These are phyloP conservation scores for Auriculariales sp. DNA, from an alignment of 768 basidiomycete genomes.

Conservation along the genomic window DNA sequence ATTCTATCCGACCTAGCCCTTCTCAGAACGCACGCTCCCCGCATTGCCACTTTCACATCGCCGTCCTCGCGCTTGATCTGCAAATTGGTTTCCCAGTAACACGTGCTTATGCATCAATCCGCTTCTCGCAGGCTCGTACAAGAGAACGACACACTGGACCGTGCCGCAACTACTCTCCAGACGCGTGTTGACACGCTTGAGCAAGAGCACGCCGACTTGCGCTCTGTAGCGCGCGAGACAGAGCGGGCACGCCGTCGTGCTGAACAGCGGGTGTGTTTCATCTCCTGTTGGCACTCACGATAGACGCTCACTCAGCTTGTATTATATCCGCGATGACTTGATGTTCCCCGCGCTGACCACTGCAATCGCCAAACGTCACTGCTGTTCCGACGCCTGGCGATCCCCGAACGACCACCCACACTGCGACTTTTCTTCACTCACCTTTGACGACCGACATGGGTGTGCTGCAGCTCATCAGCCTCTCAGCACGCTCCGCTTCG, in stretches of 20 bases:
- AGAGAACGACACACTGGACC: not conserved
- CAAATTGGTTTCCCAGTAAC: too few species aligned
- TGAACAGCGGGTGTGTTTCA: not conserved
- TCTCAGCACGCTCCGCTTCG: not conserved
- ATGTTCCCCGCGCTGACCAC: not conserved
- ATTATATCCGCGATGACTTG: constrained; percentile 1
- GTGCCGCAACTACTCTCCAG: not conserved
- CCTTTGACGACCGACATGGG: not conserved
- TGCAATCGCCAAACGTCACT: too few species aligned
- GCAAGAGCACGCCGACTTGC: not conserved
- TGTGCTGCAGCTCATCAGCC: not conserved
- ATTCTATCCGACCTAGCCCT: too few species aligned
- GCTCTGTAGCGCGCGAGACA: not conserved
- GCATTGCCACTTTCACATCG: too few species aligned
- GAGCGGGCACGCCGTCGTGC: not conserved
- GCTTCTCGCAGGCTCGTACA: not conserved
- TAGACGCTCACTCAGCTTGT: not conserved
- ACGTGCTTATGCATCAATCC: too few species aligned
- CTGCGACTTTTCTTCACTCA: too few species aligned
- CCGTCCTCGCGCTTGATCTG: too few species aligned
- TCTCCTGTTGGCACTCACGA: not conserved
- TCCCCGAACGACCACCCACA: too few species aligned
- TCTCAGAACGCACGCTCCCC: too few species aligned
- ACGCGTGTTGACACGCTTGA: not conserved
- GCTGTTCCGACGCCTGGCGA: too few species aligned